Evolutionary conservation across 208 protist species (phyloP).

Genomic region (Porcisia hertigi): DNA sequence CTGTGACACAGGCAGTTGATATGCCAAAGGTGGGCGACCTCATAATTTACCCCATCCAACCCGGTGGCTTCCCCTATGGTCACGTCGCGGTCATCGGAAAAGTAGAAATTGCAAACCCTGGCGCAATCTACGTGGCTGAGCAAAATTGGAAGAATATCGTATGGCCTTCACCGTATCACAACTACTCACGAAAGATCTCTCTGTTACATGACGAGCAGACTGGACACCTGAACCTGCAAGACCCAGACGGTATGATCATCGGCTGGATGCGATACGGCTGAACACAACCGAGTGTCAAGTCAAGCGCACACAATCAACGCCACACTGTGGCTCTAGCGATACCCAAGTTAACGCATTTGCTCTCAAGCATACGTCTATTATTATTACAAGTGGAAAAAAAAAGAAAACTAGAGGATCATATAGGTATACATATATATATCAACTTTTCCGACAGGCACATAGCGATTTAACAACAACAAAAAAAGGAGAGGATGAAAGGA

Average conservation of each 20-base stretch:
- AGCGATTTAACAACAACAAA: no score
- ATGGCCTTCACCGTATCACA: conserved; percentile 64
- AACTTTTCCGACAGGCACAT: no score
- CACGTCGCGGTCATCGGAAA: conserved; percentile 78
- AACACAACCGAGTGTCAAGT: not conserved
- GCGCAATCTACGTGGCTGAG: conserved; percentile 62
- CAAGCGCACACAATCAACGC: not conserved
- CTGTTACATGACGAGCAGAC: conserved; percentile 10
- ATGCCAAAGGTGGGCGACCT: conserved; percentile 51
- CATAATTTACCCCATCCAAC: conserved; percentile 59
- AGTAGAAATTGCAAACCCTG: conserved; percentile 25
- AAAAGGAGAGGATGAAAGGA: no score
- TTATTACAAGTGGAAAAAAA: no score
- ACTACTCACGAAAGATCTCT: conserved; percentile 44
- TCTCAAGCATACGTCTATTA: no score
- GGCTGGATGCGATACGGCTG: conserved; percentile 48
- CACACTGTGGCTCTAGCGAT: no score
- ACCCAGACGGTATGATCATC: conserved; percentile 20
- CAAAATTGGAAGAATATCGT: conserved; percentile 78
- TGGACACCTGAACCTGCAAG: conserved; percentile 14
- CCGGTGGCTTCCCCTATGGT: conserved; percentile 51
- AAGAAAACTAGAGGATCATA: no score
- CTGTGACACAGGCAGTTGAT: conserved; percentile 13
- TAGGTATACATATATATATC: no score
- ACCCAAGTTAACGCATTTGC: no score